Conservation (phyloP, 495 filamentous ascomycete genomes). For the Durotheca rogersii region DNA sequence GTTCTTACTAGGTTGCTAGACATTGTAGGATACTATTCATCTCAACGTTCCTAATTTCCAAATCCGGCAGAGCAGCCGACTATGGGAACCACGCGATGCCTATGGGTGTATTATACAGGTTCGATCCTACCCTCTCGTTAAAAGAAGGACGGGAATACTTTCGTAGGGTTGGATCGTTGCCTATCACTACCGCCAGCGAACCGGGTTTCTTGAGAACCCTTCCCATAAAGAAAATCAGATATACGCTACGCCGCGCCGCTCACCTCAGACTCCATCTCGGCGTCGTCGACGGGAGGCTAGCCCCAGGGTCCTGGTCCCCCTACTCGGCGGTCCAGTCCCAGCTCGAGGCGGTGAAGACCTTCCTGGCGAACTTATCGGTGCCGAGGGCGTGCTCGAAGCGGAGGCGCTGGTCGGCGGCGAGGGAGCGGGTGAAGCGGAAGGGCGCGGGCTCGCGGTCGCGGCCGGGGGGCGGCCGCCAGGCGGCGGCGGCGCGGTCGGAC, state of each 20-base stretch:
- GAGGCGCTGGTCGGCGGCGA: constrained; percentile 43
- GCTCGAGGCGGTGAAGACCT: constrained; percentile 58
- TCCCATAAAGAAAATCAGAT: background rate
- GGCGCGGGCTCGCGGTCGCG: constrained; percentile 13
- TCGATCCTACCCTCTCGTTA: no score
- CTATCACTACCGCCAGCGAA: no score
- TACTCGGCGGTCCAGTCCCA: constrained; percentile 61
- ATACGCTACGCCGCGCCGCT: background rate
- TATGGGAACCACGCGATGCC: no score
- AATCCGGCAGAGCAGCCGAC: no score
- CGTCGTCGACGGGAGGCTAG: constrained; percentile 24
- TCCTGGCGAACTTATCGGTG: constrained; percentile 44
- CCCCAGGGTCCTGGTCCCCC: constrained; percentile 21
- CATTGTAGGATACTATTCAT: no score
- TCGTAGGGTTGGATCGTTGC: no score
- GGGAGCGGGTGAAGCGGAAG: constrained; percentile 44
- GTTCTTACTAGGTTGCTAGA: no score
- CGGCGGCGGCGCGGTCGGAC: constrained; percentile 32
- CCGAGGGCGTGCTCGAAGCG: constrained; percentile 43
- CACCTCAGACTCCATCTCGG: constrained; percentile 30
- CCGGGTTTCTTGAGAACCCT: no score
- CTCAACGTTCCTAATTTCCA: no score
- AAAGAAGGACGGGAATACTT: no score
- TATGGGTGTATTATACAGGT: no score
- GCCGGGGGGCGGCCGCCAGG: constrained; percentile 33